These are phyloP conservation scores for Pseudogymnoascus sp. DNA, from an alignment of 2,329 filamentous ascomycete genomes.

Conservation along the genomic window DNA sequence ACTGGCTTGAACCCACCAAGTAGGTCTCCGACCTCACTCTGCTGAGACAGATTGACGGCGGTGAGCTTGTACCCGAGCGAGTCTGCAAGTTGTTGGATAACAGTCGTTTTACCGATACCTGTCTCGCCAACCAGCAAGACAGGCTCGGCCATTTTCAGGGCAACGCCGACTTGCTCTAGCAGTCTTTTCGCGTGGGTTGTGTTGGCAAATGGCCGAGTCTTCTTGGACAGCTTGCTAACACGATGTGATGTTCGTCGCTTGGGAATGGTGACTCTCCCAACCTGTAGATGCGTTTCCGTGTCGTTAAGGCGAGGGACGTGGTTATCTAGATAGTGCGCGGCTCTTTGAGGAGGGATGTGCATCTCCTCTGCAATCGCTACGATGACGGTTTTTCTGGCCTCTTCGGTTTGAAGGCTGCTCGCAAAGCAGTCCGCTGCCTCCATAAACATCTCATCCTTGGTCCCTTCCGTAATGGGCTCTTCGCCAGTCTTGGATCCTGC, in stretches of 20 bases:
- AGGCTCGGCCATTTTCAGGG: constrained; percentile 77
- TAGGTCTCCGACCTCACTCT: constrained; percentile 93
- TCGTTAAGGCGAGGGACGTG: constrained; percentile 65
- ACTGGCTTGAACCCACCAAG: constrained; percentile 95
- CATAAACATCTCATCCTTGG: constrained; percentile 77
- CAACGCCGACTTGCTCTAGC: constrained; percentile 79
- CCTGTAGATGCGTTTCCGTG: constrained; percentile 45
- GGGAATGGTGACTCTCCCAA: constrained; percentile 56
- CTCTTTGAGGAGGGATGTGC: constrained; percentile 73
- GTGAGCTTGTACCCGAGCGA: constrained; percentile 78
- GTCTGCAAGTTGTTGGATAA: constrained; percentile 84
- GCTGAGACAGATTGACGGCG: constrained; percentile 92
- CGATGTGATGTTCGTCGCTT: constrained; percentile 44
- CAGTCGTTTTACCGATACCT: constrained; percentile 94
- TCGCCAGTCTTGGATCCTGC: constrained; percentile 55
- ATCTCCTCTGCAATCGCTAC: constrained; percentile 74
- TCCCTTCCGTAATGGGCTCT: constrained; percentile 63
- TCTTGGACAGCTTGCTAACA: constrained; percentile 41
- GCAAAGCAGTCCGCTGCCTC: constrained; percentile 91
- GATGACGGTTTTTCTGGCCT: constrained; percentile 51
- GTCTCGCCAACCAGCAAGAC: constrained; percentile 96
- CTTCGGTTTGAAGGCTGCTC: constrained; percentile 62
- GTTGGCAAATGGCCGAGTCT: constrained; percentile 68
- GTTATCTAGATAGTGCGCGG: constrained; percentile 65
- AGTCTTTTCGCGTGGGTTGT: constrained; percentile 77